Evolutionary conservation across 345 rosid genomes (phyloP).

Genomic region (Populus deltoides): DNA sequence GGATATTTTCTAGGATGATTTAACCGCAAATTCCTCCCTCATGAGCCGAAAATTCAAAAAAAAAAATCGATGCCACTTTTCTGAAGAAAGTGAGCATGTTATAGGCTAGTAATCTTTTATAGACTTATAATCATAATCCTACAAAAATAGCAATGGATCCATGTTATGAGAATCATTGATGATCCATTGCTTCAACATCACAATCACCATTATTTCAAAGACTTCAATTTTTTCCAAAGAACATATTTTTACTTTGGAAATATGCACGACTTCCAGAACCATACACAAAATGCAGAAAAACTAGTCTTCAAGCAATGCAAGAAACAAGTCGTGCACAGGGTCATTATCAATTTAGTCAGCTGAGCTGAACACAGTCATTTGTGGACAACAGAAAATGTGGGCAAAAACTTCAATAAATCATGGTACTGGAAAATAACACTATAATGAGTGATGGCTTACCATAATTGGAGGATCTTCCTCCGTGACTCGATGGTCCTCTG

Average conservation of each 20-base stretch:
- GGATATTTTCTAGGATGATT: not conserved
- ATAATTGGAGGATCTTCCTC: conserved; percentile 60
- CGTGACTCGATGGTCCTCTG: conserved; percentile 68
- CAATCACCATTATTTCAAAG: not conserved
- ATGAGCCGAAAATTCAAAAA: not conserved
- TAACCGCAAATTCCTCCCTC: not conserved
- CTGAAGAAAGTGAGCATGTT: too few relatives aligned
- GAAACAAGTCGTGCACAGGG: not conserved
- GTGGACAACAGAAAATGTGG: not conserved
- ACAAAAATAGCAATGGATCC: not conserved
- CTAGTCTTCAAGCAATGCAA: not conserved
- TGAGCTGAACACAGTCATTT: not conserved
- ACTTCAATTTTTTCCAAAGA: not conserved
- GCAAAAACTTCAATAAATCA: not conserved
- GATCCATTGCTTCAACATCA: not conserved
- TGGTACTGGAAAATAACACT: not conserved
- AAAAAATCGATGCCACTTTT: not conserved
- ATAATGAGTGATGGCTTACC: conserved; percentile 40
- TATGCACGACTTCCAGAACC: not conserved
- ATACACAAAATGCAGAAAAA: not conserved
- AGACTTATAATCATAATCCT: not conserved
- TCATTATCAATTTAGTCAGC: not conserved
- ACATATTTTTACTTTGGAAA: not conserved
- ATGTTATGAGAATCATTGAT: not conserved
- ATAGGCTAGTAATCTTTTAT: too few relatives aligned